Evolutionary conservation across 2,329 filamentous ascomycete genomes (phyloP).

Genomic region (Xylaria sp.): DNA sequence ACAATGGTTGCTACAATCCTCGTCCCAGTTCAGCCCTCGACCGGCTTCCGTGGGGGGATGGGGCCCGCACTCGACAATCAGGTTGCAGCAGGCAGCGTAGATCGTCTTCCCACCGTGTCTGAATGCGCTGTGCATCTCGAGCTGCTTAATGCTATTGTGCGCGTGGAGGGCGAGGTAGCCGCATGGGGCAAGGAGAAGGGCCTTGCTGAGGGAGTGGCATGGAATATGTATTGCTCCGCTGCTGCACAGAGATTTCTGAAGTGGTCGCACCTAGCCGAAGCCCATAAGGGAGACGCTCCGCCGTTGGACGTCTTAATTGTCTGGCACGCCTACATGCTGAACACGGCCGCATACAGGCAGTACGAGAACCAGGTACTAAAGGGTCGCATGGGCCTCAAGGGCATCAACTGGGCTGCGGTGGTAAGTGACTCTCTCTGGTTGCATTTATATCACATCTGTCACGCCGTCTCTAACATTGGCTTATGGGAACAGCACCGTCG

Average conservation of each 20-base stretch:
- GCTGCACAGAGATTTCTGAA: not conserved
- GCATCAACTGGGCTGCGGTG: not conserved
- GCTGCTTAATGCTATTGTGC: slow-evolving; percentile 5
- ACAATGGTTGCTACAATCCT: not conserved
- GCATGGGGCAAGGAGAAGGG: slow-evolving; percentile 6
- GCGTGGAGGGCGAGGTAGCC: not conserved
- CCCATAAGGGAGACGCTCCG: not conserved
- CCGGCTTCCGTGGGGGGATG: not conserved
- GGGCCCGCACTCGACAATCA: not conserved
- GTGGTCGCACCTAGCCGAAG: slow-evolving; percentile 4
- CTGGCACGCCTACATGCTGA: slow-evolving; percentile 9
- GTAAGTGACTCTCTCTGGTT: not conserved
- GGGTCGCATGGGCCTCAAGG: not conserved
- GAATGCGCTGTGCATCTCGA: slow-evolving; percentile 9
- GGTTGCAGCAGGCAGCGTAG: not conserved
- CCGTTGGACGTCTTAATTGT: slow-evolving; percentile 9
- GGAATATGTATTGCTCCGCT: slow-evolving; percentile 11
- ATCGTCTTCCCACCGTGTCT: slow-evolving; percentile 4
- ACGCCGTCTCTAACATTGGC: not conserved
- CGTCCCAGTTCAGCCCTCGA: not conserved
- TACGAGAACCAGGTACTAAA: not conserved
- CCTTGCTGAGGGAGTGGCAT: slow-evolving; percentile 8
- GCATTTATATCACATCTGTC: not conserved
- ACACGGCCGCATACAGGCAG: slow-evolving; percentile 2
- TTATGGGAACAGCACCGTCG: slow-evolving; percentile 1